Base-by-base conservation (phyloP, 2,329 filamentous ascomycete species). In the Fusarium denticulatum region DNA sequence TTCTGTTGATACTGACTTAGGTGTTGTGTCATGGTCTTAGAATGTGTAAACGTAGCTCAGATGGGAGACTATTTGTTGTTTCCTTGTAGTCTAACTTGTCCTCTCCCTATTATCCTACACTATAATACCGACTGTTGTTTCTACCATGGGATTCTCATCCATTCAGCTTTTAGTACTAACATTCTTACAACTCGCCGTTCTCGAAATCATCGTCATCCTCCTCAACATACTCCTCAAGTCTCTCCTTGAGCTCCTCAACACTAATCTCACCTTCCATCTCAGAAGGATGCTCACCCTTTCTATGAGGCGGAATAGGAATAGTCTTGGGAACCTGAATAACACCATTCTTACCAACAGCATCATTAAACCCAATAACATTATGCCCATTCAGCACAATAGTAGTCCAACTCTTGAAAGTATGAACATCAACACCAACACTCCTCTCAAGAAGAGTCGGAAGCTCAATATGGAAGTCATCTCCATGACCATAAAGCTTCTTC, bases 381-480 rank as follows among this genome's bases (percentile, higher is more conserved):
- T 91, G 92, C 20, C 91, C 93, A 78, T 97, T 97, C 77, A 97
- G 87, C 79, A 90, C 90, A 69, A 97, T 91, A 10, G 83, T 87
- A 59, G 93, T 89, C 77, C 93, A 90, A 2, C 92, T 89, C n/a
- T 89, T 90, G 77, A 88, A 92, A 20, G 88, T 85, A 8, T 86
- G 87, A 46, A 97, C 88, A 78, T 97, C 94, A 42, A 97, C 88
- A 36, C 88, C 88, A 7, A 97, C 79, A 50, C 85, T 87, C 78
- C 89, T 90, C 30, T 89, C 84, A 6, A 97, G 85, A 24, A 94
- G 83, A 0, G 94, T 97, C 0, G 91, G 89, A 5, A 97, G 85
- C 75, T 96, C 92, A 71, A 93, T 90, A 75, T 90, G 87, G 55
- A 87, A 85, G 28, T 83, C 80, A 7, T 77, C 76, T 0, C 67